Base-by-base conservation (phyloP, 176 grass and related monocot species). In the Pontederia paniculata region DNA sequence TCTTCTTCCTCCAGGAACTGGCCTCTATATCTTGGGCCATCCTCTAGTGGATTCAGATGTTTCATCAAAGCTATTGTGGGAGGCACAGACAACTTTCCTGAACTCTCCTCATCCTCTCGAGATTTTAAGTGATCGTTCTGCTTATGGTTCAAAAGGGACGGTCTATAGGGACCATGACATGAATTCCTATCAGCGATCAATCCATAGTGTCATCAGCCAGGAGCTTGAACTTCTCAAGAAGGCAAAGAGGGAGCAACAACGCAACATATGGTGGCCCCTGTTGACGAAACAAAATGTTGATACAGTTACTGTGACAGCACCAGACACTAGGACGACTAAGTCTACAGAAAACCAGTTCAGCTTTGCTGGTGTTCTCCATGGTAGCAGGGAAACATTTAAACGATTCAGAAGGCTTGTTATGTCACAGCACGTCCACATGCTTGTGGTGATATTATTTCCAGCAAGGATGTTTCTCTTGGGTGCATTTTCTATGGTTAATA, bases 41-140 rank as follows among this genome's bases (percentile, higher is more conserved):
- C 58, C 74, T 7, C 45, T 9, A 9, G 10, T 7, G 0, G 23
- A 50, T 20, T 60, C 74, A 4, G 70, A 55, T 41, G 42, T 66
- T 10, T 78, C 82, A 2, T 57, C 53, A 60, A 48, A 77, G 9
- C 60, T 76, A 9, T 51, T 89, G 42, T 72, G 72, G 21, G 84
- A 82, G 0, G 91, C 91, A 25, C n/a, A 70, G 14, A 81, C 61
- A 3, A 72, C 93, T 13, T 97, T 97, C 82, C 45, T 97, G 37
- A 97, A 97, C 69, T 84, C 93, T 21, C 86, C 86, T 0, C 93
- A 97, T 62, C 93, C 93, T 22, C 80, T 90, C 19, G 86, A 97
- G 74, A 90, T 90, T 59, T 70, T 97, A 62, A 90, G 76, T 45
- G 83, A 90, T 48, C 52, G 80, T 9, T 50, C 68, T 42, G 86